A percentile compares a stretch with the other conserved stretches of the same genome.
Conservation (phyloP, 1,284 basidiomycete species). For the Salmacisia buchloeana region DNA sequence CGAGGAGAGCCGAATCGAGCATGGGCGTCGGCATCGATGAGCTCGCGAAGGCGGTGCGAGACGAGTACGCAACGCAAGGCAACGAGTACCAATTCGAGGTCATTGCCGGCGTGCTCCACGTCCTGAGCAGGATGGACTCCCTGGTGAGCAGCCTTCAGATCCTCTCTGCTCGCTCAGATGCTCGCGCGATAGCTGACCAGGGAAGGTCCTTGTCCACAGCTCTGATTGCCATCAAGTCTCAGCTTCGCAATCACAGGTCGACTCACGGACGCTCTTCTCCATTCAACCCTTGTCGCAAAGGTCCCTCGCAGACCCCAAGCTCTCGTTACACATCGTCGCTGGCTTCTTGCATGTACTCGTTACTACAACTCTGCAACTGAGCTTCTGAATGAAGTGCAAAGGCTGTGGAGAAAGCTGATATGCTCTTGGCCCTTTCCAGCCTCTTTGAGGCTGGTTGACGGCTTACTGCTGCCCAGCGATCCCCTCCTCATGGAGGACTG, state of each 20-base stretch:
- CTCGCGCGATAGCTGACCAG: background rate
- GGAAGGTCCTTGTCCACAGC: no score
- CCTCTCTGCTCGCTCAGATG: no score
- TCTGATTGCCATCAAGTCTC: background rate
- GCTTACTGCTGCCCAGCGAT: conserved; percentile 7
- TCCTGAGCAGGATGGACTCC: conserved; percentile 40
- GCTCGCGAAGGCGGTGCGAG: conserved; percentile 32
- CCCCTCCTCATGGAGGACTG: background rate
- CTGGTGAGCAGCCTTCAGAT: conserved; percentile 31
- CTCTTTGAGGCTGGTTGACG: conserved; percentile 1
- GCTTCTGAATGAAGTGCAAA: background rate
- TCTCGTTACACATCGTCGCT: no score
- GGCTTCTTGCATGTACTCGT: no score
- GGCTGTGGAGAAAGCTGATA: conserved; percentile 8
- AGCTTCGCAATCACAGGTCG: background rate
- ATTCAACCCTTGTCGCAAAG: no score
- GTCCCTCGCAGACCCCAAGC: no score
- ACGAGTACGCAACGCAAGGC: conserved; percentile 24
- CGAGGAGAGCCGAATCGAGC: conserved; percentile 16
- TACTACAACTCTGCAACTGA: no score
- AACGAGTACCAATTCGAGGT: conserved; percentile 36
- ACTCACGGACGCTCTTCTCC: background rate
- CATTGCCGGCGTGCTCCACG: conserved; percentile 42
- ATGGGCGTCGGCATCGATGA: conserved; percentile 31
- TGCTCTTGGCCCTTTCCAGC: conserved; percentile 1